Evolutionary conservation across 176 grass and related monocot genomes (phyloP).

Genomic region (Hordeum marinum): DNA sequence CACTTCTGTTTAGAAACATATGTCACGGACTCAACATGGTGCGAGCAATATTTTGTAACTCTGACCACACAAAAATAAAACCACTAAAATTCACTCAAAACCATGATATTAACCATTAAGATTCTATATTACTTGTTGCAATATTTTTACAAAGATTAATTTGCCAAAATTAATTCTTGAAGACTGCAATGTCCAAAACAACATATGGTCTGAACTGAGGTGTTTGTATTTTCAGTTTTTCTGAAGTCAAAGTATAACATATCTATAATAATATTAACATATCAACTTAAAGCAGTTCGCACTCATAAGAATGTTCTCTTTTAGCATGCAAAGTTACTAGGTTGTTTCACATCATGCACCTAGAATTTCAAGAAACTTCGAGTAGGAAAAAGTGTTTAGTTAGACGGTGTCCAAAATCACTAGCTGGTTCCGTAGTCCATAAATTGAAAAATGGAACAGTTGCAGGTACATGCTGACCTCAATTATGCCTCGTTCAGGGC

Average conservation of each 20-base stretch:
- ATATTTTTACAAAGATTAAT: background rate
- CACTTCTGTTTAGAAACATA: too few relatives aligned
- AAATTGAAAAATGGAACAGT: background rate
- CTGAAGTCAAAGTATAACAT: background rate
- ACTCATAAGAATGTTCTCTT: constrained; percentile 6
- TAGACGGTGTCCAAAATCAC: background rate
- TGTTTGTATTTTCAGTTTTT: background rate
- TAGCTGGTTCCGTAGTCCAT: background rate
- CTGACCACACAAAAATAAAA: too few relatives aligned
- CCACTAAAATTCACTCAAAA: too few relatives aligned
- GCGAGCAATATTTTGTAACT: too few relatives aligned
- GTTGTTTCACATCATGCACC: background rate
- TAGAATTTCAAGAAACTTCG: background rate
- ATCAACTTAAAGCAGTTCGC: background rate
- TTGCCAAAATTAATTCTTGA: background rate
- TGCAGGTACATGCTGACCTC: constrained; percentile 53
- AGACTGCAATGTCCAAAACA: background rate
- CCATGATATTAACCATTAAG: too few relatives aligned
- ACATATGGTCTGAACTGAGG: background rate
- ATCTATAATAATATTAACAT: background rate
- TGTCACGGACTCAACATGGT: too few relatives aligned
- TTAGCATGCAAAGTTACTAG: background rate
- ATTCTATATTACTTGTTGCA: background rate
- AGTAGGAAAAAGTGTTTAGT: background rate
- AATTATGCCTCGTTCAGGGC: constrained; percentile 85